A percentile compares a stretch with the other conserved stretches of the same genome.
Conservation (phyloP, 495 filamentous ascomycete genomes). For the Letharia columbiana region DNA sequence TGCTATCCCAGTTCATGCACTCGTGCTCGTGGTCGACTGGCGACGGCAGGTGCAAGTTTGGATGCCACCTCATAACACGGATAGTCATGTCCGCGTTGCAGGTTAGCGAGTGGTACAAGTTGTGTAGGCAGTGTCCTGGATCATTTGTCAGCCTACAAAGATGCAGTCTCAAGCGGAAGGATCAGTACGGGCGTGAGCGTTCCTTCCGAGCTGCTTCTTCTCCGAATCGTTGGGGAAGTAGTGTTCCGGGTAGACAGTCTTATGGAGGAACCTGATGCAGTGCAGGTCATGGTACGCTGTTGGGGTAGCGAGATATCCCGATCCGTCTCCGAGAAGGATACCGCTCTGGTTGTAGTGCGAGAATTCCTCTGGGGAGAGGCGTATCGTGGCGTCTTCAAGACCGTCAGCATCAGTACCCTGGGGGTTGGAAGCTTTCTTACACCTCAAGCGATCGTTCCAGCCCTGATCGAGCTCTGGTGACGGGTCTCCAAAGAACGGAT, state of each 20-base stretch:
- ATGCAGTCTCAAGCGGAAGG: background rate
- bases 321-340: background rate
- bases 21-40: background rate
- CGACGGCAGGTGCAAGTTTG: background rate
- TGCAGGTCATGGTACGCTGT: background rate
- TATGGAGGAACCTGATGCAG: background rate
- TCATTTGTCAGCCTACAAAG: background rate
- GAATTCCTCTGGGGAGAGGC: background rate
- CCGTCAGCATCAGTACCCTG: background rate
- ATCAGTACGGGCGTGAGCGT: slow-evolving; percentile 4
- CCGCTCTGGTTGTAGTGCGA: slow-evolving; percentile 2
- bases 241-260: background rate
- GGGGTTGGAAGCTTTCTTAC: background rate
- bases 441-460: slow-evolving; percentile 4
- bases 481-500: slow-evolving; percentile 5
- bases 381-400: background rate
- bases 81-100: slow-evolving; percentile 4
- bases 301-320: slow-evolving; percentile 3
- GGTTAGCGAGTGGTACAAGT: background rate
- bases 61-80: slow-evolving; percentile 1
- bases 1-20: too few relatives aligned
- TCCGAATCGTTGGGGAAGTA: slow-evolving; percentile 2
- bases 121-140: slow-evolving; percentile 1
- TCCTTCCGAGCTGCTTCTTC: background rate
- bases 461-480: background rate